phyloP scores from a whole-genome alignment of 441 rosid species.

The Croton laevigatus region DNA sequence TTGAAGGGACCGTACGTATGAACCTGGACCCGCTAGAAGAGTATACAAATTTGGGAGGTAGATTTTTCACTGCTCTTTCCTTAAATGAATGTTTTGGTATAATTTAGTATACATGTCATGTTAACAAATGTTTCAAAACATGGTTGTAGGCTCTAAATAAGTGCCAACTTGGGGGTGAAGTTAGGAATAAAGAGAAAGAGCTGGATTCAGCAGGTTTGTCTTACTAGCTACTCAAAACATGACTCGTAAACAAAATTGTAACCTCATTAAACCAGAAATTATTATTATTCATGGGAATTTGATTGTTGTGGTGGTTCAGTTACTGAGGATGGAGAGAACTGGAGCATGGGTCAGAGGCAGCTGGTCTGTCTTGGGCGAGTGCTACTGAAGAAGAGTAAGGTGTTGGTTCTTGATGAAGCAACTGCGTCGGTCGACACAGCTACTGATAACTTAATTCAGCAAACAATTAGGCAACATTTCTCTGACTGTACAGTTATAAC shows the following conservation, averaged over 20 bases:
- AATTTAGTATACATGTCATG: not conserved
- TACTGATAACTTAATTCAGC: slow-evolving; percentile 21
- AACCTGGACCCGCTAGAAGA: slow-evolving; percentile 90
- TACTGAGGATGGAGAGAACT: slow-evolving; percentile 25
- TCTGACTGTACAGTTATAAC: not conserved
- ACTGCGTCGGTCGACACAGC: slow-evolving; percentile 17
- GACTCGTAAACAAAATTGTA: too few species aligned
- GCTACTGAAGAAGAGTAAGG: not conserved
- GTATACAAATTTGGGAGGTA: slow-evolving; percentile 85
- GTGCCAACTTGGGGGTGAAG: slow-evolving; percentile 88
- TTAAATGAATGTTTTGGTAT: too few species aligned
- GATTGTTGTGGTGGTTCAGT: not conserved
- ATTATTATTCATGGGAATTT: not conserved
- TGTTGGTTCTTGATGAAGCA: slow-evolving; percentile 24
- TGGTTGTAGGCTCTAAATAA: slow-evolving; percentile 60
- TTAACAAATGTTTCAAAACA: not conserved
- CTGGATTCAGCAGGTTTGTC: slow-evolving; percentile 64
- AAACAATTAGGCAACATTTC: slow-evolving; percentile 22
- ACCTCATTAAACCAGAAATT: too few species aligned
- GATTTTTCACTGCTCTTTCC: slow-evolving; percentile 6
- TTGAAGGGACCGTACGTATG: slow-evolving; percentile 81
- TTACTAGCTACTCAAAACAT: too few species aligned
- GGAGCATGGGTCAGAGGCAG: slow-evolving; percentile 27
- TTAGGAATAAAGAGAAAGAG: slow-evolving; percentile 69
- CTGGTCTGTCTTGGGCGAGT: slow-evolving; percentile 22